Evolutionary conservation across 768 basidiomycete species (phyloP).

Genomic region (Pisolithus microcarpus): DNA sequence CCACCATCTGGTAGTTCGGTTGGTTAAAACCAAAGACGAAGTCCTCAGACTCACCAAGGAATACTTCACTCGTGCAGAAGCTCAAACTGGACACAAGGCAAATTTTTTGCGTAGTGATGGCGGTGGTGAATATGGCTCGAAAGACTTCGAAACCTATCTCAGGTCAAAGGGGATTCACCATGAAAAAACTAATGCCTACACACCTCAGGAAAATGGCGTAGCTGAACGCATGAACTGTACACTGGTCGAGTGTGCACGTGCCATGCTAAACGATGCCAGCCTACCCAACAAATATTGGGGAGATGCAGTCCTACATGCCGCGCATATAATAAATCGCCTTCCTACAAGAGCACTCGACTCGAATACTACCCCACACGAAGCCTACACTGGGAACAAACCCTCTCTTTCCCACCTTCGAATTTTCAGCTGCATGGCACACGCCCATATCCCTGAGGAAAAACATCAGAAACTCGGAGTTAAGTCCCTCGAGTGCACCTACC

Average conservation of each 20-base stretch:
- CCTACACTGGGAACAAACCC: conserved; percentile 14
- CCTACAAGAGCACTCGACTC: not conserved
- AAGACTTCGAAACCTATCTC: conserved; percentile 4
- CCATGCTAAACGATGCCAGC: conserved; percentile 19
- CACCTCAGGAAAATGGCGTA: conserved; percentile 38
- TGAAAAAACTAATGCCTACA: conserved; percentile 13
- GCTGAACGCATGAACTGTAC: conserved; percentile 34
- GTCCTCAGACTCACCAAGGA: conserved; percentile 5
- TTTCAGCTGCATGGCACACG: conserved; percentile 22
- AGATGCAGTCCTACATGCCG: not conserved
- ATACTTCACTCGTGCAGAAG: conserved; percentile 7
- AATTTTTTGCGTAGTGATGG: conserved; percentile 17
- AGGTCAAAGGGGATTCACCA: conserved; percentile 8
- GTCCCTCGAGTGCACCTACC: not conserved
- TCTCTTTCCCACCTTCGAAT: conserved; percentile 12
- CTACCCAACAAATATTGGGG: conserved; percentile 4
- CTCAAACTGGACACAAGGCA: conserved; percentile 6
- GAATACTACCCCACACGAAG: conserved; percentile 19
- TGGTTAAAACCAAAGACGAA: conserved; percentile 10
- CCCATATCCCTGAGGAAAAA: conserved; percentile 16
- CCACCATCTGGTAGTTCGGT: conserved; percentile 7
- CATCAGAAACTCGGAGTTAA: not conserved
- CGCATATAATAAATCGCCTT: not conserved
- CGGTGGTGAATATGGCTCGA: conserved; percentile 16
- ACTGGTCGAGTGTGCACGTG: conserved; percentile 23